Percentiles rank a stretch among this genome's conserved stretches.
Evolutionary conservation across 2,329 filamentous ascomycete genomes (phyloP).

Genomic region (Ascocoryne sarcoides): DNA sequence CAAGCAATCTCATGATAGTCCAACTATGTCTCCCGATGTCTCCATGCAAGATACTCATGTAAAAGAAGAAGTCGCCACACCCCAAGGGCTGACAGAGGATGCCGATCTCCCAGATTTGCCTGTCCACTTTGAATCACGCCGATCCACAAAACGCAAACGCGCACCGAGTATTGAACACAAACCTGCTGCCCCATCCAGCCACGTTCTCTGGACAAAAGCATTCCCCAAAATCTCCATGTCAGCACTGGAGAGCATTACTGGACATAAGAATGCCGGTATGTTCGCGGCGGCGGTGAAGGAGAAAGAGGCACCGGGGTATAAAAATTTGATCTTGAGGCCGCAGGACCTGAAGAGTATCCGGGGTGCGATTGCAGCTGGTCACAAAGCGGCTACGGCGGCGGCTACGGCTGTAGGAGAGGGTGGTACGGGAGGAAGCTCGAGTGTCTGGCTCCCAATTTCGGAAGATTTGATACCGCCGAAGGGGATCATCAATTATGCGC

Average conservation of each 20-base stretch:
- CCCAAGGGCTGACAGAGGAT: constrained; percentile 46
- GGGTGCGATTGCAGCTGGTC: constrained; percentile 65
- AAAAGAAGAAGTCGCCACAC: constrained; percentile 52
- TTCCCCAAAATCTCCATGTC: constrained; percentile 65
- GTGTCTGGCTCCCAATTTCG: constrained; percentile 58
- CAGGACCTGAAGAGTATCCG: constrained; percentile 74
- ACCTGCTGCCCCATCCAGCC: constrained; percentile 47
- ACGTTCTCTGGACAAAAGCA: constrained; percentile 68
- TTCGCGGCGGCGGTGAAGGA: constrained; percentile 70
- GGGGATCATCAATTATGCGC: constrained; percentile 85
- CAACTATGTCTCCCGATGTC: no score
- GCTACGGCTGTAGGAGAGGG: constrained; percentile 49
- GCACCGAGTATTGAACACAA: constrained; percentile 31
- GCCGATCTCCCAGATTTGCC: constrained; percentile 43
- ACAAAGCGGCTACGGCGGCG: constrained; percentile 55
- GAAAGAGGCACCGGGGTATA: constrained; percentile 67
- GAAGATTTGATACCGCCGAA: constrained; percentile 76
- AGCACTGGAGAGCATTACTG: constrained; percentile 67
- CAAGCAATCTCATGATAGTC: no score
- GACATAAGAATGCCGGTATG: constrained; percentile 70
- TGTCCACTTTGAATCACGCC: constrained; percentile 22
- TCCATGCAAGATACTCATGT: no score
- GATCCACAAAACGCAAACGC: constrained; percentile 47
- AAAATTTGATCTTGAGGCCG: constrained; percentile 62
- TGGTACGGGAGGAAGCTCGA: constrained; percentile 44